phyloP scores from a whole-genome alignment of 2,329 filamentous ascomycete genomes.

The Aspergillus versicolor region DNA sequence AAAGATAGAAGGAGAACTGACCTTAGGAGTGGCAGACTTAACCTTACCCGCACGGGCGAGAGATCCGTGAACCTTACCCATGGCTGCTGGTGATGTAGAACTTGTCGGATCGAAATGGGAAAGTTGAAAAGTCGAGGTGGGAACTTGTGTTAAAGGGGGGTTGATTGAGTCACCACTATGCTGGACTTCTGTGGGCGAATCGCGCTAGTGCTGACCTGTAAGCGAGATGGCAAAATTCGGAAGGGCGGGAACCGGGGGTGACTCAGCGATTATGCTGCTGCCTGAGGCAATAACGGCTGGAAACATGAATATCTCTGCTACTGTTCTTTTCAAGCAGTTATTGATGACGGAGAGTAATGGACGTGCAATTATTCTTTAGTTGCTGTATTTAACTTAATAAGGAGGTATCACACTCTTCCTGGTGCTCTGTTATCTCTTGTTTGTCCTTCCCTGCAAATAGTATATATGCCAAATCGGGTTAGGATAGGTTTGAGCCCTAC shows the following conservation, averaged over 20 bases:
- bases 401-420: background rate
- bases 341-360: too few species aligned
- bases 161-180: conserved; percentile 12
- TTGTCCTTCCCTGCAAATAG: background rate
- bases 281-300: conserved; percentile 16
- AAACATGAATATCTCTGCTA: too few species aligned
- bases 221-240: conserved; percentile 21
- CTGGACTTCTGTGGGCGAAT: conserved; percentile 20
- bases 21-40: conserved; percentile 25
- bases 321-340: too few species aligned
- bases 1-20: background rate
- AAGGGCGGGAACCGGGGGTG: background rate
- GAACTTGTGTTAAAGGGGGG: conserved; percentile 6
- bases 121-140: conserved; percentile 15
- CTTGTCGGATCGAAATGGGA: conserved; percentile 22
- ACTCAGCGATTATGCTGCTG: conserved; percentile 3
- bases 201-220: conserved; percentile 17
- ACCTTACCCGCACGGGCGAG: conserved; percentile 28
- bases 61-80: conserved; percentile 93
- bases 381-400: background rate
- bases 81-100: conserved; percentile 56
- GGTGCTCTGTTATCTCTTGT: background rate
- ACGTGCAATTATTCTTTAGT: background rate
- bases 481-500: conserved; percentile 23
- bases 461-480: conserved; percentile 12